These are phyloP conservation scores for Curvularia verruculosa DNA, from an alignment of 2,329 filamentous ascomycete species.

Conservation along the genomic window DNA sequence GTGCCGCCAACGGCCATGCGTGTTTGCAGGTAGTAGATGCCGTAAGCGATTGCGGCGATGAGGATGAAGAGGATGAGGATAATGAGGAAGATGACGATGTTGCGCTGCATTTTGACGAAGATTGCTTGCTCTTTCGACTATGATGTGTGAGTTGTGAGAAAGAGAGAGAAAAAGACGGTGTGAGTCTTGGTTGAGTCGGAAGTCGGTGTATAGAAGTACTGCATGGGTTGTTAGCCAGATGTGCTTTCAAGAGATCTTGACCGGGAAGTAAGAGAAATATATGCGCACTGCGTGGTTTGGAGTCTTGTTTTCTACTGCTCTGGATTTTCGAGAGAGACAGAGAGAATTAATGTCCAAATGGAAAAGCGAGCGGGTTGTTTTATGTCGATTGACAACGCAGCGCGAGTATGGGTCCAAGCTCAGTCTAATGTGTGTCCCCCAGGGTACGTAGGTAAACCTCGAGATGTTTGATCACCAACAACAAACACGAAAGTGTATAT, in stretches of 20 bases:
- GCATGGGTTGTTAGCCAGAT: neutral
- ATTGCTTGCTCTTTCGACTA: slow-evolving; percentile 1
- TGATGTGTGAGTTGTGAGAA: neutral
- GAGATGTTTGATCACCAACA: neutral
- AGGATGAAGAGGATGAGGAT: slow-evolving; percentile 60
- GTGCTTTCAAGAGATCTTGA: neutral
- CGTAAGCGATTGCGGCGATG: slow-evolving; percentile 56
- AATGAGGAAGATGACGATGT: slow-evolving; percentile 60
- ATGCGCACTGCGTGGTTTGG: slow-evolving; percentile 2
- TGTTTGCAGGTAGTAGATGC: slow-evolving; percentile 57
- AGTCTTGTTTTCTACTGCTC: neutral
- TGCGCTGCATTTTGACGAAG: slow-evolving; percentile 54
- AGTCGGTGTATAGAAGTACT: neutral
- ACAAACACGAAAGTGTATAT: neutral
- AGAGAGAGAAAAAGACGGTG: neutral
- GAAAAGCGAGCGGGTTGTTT: neutral
- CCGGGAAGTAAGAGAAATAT: neutral
- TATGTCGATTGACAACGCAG: neutral
- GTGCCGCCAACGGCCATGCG: slow-evolving; percentile 49
- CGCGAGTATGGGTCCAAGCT: neutral
- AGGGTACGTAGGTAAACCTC: neutral
- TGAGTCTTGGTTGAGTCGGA: neutral
- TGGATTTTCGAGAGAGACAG: neutral
- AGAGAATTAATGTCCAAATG: neutral
- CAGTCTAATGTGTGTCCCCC: neutral